phyloP scores from a whole-genome alignment of 257 asterid species.

The Datura wrightii region DNA sequence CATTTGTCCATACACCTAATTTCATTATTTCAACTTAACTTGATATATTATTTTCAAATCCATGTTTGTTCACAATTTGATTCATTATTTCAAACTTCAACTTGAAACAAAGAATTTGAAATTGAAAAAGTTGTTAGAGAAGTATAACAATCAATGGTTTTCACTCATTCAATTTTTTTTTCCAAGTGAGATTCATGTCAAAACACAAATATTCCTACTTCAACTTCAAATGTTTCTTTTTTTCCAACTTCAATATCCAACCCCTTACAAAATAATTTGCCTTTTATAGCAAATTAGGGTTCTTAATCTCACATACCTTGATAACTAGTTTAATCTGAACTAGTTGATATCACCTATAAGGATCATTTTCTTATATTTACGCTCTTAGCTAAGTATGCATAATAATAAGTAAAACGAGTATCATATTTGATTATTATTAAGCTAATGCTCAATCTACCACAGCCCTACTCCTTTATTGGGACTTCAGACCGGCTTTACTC shows the following conservation, averaged over 20 bases:
- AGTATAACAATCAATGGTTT: too few species aligned
- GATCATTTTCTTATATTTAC: not conserved
- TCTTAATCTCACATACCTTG: not conserved
- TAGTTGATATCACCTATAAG: not conserved
- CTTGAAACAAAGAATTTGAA: too few species aligned
- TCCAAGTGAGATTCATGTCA: too few species aligned
- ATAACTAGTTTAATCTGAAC: not conserved
- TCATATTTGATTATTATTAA: not conserved
- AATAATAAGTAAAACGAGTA: not conserved
- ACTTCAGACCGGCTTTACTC: not conserved
- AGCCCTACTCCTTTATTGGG: not conserved
- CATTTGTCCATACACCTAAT: not conserved
- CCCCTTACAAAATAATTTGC: too few species aligned
- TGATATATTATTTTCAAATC: too few species aligned
- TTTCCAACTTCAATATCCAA: not conserved
- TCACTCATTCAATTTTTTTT: too few species aligned
- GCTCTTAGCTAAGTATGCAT: not conserved
- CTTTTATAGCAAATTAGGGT: not conserved
- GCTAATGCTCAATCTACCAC: not conserved
- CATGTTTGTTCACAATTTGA: too few species aligned
- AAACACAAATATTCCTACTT: too few species aligned
- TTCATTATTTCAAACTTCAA: too few species aligned
- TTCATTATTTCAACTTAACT: not conserved
- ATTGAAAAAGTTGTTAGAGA: too few species aligned
- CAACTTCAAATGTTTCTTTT: too few species aligned